Base-by-base conservation (phyloP, 2,329 filamentous ascomycete genomes). In the Fusarium nurragi region DNA sequence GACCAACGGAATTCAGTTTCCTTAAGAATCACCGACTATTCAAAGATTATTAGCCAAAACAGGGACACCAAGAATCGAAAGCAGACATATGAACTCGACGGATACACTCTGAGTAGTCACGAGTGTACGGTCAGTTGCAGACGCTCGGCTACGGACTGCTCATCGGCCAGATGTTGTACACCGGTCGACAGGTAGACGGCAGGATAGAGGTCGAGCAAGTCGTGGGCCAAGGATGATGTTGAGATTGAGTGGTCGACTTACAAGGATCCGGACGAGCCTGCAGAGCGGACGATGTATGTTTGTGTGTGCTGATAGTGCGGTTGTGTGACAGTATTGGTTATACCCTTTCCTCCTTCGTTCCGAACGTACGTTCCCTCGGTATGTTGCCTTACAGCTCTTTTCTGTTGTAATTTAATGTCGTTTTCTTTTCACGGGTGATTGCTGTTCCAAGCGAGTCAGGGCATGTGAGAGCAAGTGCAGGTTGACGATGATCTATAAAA, bases 91-190 rank as follows among this genome's bases (percentile, higher is more conserved):
- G 49, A 60, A 48, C 44, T 55, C 55, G 18, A 41, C 34, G 41
- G 52, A 43, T 38, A 49, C 54, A 60, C 62, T 14, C 62, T 21
- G 30, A 44, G 45, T 38, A 45, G 64, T 72, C 69, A 69, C 69
- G 57, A 71, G 64, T 34, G 48, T 25, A 59, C 73, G 73, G 73
- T 47, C 51, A 61, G 64, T 55, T 71, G 71, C 73, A 74, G 69
- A 39, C 51, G 60, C 49, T 65, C 60, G 69, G 64, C 54, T 71
- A 65, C 53, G 59, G 59, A 60, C 59, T 58, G 59, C 60, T 54
- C 46, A 58, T 56, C 61, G 45, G 36, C 55, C 50, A 57, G 50
- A 60, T 52, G 43, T 45, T 65, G 70, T 62, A 47, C 48, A 43
- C 52, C 58, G 67, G 56, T 55, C 63, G 61, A 58, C 32, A 59